Conservation (phyloP, 306 rosid species). For the apple (Malus domestica) region ASM211411v1 NC_041796.1:4720001-4720500, state of each 20-base stretch:
- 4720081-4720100: conserved; percentile 71
- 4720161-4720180: conserved; percentile 27
- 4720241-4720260: conserved; percentile 36
- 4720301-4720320: neutral
- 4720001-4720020: conserved; percentile 62
- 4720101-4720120: conserved; percentile 36
- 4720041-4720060: conserved; percentile 46
- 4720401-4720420: neutral
- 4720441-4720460: neutral
- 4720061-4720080: conserved; percentile 37
- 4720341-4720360: neutral
- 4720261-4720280: conserved; percentile 55
- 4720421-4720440: neutral
- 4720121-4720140: conserved; percentile 36
- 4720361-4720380: neutral
- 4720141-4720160: conserved; percentile 23
- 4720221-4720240: conserved; percentile 64
- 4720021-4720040: conserved; percentile 13
- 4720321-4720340: neutral
- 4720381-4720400: neutral
- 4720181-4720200: conserved; percentile 33
- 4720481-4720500: neutral
- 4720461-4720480: neutral
- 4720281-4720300: conserved; percentile 44
- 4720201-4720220: conserved; percentile 59